Conservation (phyloP, 768 basidiomycete species). For the Tremella fuciformis region DNA sequence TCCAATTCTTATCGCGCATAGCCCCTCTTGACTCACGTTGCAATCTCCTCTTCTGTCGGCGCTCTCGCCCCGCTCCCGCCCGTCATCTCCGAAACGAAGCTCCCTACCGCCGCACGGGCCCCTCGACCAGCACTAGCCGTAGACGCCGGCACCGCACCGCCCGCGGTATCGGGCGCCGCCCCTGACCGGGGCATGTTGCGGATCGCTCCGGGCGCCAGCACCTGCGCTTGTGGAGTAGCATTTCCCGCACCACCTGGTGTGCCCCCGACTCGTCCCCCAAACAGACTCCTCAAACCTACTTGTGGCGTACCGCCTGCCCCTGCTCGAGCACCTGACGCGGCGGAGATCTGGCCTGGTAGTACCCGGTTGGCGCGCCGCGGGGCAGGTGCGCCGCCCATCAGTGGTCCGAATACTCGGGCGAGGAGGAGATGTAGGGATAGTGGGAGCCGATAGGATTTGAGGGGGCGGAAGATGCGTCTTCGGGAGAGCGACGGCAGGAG, state of each 20-base stretch:
- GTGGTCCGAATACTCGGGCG: slow-evolving; percentile 61
- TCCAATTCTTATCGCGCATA: not conserved
- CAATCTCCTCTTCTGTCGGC: slow-evolving; percentile 72
- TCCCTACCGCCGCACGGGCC: slow-evolving; percentile 39
- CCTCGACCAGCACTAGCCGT: slow-evolving; percentile 9
- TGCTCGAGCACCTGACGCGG: slow-evolving; percentile 1
- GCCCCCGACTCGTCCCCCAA: slow-evolving; percentile 2
- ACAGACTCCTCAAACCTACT: not conserved
- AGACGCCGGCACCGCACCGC: not conserved
- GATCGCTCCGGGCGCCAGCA: not conserved
- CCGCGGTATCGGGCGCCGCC: not conserved
- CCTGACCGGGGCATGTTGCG: not conserved
- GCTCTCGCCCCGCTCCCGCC: slow-evolving; percentile 65
- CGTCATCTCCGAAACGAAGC: slow-evolving; percentile 62
- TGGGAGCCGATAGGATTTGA: slow-evolving; percentile 73
- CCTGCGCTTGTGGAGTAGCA: not conserved
- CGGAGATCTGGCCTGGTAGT: slow-evolving; percentile 60
- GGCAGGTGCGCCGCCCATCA: slow-evolving; percentile 65
- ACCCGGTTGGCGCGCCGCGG: slow-evolving; percentile 70
- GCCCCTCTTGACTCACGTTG: slow-evolving; percentile 49
- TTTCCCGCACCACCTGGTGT: not conserved
- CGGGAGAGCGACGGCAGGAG: slow-evolving; percentile 52
- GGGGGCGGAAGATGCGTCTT: slow-evolving; percentile 27
- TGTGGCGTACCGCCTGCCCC: not conserved
- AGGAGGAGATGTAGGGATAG: slow-evolving; percentile 60